Evolutionary conservation across 345 rosid genomes (phyloP), one percentile per base, ranked within the genome.

Genomic region (Arabis hirsuta): DNA sequence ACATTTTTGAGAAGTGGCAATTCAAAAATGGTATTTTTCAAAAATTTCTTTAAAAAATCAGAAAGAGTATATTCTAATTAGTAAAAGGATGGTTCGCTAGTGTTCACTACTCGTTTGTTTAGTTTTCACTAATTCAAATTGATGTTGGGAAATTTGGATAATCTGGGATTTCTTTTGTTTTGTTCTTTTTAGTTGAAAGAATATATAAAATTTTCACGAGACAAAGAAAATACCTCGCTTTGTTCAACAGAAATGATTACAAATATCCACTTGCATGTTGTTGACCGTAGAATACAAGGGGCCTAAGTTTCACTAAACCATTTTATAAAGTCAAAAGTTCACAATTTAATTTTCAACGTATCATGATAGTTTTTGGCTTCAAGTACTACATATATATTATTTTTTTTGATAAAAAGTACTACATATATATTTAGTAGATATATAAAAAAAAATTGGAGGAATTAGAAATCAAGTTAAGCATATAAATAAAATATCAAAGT

Each of bases 281-380:
- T 56, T 73, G 66, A 73, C 72, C n/a, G 45, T 26, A 6, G 63
- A 32, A 46, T 32, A 73, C 41, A 42, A 13, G 10, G 27, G 29
- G 54, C 4, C 5, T 41, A 57, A 73, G 13, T 73, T 65, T 29
- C 46, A 66, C 53, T 50, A 50, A 9, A 55, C 51, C 16, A 9
- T 48, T 34, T 65, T 39, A 20, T 34, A 7, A 65, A 29, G 67
- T 43, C 72, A 38, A 46, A 44, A 27, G 13, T 43, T 45, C 12
- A 19, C 55, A 11, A 31, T 56, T 9, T 13, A 72, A 36, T 34
- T 36, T 63, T 63, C 70, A 53, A 52, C 36, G 2, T 0, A 13
- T 11, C 39, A 11, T 12, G 12, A 12, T 32, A 6, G 10, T 32
- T 48, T 26, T 3, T 2, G 52, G 44, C 44, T 41, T 43, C 51